Conservation (phyloP, 2,329 filamentous ascomycete genomes). For the Talaromyces atroroseus region DNA sequence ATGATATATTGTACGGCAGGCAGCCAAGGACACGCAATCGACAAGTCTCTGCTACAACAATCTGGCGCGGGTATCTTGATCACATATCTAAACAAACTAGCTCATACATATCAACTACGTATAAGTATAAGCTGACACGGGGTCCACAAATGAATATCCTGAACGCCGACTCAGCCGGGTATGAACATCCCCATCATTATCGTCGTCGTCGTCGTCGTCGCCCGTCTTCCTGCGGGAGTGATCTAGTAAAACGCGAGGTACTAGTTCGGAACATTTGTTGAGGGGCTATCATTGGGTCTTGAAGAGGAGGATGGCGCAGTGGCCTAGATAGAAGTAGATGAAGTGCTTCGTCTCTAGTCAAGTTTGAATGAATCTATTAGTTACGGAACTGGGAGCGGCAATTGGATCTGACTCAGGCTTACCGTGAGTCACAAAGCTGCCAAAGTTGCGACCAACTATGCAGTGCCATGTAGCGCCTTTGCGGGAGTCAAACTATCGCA, state of each 20-base stretch:
- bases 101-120: background rate
- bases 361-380: background rate
- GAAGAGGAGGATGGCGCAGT: conserved; percentile 96
- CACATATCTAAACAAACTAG: conserved; percentile 3
- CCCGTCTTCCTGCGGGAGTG: background rate
- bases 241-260: background rate
- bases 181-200: background rate
- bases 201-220: background rate
- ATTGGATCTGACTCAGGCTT: conserved; percentile 29
- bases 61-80: conserved; percentile 2
- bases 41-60: background rate
- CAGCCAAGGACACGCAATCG: background rate
- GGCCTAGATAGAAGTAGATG: conserved; percentile 99
- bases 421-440: conserved; percentile 98
- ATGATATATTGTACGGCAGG: background rate
- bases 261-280: background rate
- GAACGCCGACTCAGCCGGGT: conserved; percentile 3
- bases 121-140: background rate
- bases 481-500: conserved; percentile 78
- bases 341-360: conserved; percentile 93
- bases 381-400: background rate
- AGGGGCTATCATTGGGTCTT: conserved; percentile 74
- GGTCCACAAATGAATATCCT: background rate
- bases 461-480: conserved; percentile 99
- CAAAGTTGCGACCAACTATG: conserved; percentile 97